A percentile compares a stretch with the other conserved stretches of the same genome.
These are phyloP conservation scores for Botrytis medusae DNA, from an alignment of 2,329 filamentous ascomycete species.

Conservation along the genomic window DNA sequence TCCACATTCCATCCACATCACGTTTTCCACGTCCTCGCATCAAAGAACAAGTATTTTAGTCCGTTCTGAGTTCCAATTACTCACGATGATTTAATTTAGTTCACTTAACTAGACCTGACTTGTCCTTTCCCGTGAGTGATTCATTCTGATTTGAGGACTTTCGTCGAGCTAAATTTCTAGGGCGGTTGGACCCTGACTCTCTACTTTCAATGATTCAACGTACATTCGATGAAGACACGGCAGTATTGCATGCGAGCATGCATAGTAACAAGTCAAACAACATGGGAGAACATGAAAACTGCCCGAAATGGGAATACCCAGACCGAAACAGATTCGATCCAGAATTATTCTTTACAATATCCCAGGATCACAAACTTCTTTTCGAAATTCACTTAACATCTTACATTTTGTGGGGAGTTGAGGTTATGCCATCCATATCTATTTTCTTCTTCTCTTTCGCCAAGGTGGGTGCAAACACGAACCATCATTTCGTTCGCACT, in stretches of 20 bases:
- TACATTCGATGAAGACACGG: conserved; percentile 2
- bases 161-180: not conserved
- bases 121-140: not conserved
- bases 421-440: not conserved
- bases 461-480: conserved; percentile 9
- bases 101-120: not conserved
- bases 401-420: not conserved
- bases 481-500: not conserved
- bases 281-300: conserved; percentile 2
- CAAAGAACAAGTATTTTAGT: not conserved
- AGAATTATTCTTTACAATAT: not conserved
- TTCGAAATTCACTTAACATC: not conserved
- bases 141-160: not conserved
- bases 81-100: not conserved
- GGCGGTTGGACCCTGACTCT: conserved; percentile 10
- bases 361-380: not conserved
- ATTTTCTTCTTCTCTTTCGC: not conserved
- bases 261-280: not conserved
- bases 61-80: not conserved
- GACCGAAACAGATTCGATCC: not conserved
- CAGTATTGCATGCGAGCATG: not conserved
- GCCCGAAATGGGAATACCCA: not conserved
- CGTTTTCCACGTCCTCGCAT: not conserved
- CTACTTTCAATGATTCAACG: not conserved
- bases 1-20: not conserved